phyloP scores from a whole-genome alignment of 345 rosid genomes.

The Firmiana major region DNA sequence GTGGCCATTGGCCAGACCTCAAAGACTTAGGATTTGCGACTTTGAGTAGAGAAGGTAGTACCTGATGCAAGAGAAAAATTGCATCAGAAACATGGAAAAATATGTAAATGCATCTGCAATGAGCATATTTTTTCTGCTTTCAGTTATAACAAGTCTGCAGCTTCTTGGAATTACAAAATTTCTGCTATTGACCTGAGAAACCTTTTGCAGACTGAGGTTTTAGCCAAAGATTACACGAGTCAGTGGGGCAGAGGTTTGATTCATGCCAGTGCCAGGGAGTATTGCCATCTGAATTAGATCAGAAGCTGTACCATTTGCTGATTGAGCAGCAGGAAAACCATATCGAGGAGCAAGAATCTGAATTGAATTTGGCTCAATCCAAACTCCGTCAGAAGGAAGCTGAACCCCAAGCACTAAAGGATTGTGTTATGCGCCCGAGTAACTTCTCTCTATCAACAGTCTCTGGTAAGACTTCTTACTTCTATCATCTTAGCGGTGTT shows the following conservation, averaged over 20 bases:
- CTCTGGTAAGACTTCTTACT: conserved; percentile 40
- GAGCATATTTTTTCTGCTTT: neutral
- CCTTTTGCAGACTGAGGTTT: conserved; percentile 27
- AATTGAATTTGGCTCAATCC: conserved; percentile 56
- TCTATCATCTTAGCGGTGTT: neutral
- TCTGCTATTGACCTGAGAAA: conserved; percentile 11
- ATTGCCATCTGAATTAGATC: conserved; percentile 62
- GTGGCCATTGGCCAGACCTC: neutral
- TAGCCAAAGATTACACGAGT: conserved; percentile 29
- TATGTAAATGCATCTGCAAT: neutral
- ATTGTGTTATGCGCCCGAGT: conserved; percentile 64
- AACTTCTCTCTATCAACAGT: conserved; percentile 50
- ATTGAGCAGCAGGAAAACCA: conserved; percentile 76
- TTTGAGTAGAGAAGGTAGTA: neutral
- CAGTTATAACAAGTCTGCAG: neutral
- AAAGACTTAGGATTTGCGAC: neutral
- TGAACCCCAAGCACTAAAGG: conserved; percentile 73
- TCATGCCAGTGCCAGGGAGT: conserved; percentile 54
- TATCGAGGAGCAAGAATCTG: conserved; percentile 67
- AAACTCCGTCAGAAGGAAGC: conserved; percentile 74
- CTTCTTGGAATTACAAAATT: neutral
- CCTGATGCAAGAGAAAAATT: neutral
- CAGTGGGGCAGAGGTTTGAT: conserved; percentile 27
- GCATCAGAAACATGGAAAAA: neutral
- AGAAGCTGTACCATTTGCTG: conserved; percentile 64